These are phyloP conservation scores for Beauveria asiatica DNA, from an alignment of 2,329 filamentous ascomycete genomes.

Conservation along the genomic window DNA sequence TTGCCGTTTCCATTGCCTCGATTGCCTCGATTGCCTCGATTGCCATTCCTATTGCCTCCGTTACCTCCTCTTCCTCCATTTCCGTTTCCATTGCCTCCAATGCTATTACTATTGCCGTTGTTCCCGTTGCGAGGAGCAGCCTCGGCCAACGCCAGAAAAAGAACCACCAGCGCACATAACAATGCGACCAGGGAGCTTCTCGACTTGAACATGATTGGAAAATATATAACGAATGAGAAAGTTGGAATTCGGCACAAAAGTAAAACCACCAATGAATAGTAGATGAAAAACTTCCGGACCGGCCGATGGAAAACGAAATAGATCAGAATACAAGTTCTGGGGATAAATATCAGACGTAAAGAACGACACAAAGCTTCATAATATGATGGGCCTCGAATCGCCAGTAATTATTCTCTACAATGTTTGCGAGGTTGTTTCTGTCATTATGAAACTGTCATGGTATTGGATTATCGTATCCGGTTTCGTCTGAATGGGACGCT, in stretches of 20 bases:
- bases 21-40: neutral
- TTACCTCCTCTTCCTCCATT: neutral
- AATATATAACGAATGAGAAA: neutral
- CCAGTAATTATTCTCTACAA: neutral
- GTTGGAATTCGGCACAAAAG: neutral
- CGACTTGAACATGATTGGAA: neutral
- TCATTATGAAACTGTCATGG: neutral
- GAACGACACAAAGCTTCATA: neutral
- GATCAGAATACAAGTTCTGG: neutral
- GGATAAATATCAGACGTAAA: neutral
- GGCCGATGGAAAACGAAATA: neutral
- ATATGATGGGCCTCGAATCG: neutral
- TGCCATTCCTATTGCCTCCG: neutral
- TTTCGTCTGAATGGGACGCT: neutral
- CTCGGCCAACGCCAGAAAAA: neutral
- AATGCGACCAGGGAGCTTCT: neutral
- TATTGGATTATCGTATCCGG: neutral
- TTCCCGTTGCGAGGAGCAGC: slow-evolving; percentile 1
- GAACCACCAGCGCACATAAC: neutral
- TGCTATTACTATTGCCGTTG: neutral
- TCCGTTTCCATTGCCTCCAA: neutral
- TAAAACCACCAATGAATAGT: neutral
- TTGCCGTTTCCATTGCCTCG: neutral
- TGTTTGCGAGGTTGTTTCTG: neutral
- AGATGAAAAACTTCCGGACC: neutral